Percentiles rank a stretch among this genome's conserved stretches.
Evolutionary conservation across 176 grass and related monocot species (phyloP).

Genomic region (Phoenix roebelenii): DNA sequence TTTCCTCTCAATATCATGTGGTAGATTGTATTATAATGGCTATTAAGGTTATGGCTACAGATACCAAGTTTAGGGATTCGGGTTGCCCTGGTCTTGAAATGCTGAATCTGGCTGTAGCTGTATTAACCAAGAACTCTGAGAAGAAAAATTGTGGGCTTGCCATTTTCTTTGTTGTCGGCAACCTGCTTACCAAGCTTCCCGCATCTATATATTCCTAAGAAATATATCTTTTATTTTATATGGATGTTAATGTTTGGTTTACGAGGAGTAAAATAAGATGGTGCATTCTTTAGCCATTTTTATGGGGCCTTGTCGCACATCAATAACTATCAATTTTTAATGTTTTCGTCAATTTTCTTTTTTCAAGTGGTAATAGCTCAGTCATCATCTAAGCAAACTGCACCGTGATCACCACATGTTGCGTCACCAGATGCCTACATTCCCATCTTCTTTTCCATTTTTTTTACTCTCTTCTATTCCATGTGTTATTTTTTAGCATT

Average conservation of each 20-base stretch:
- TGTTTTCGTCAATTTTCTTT: constrained; percentile 16
- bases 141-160: constrained; percentile 34
- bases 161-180: not conserved
- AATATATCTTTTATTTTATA: not conserved
- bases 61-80: constrained; percentile 27
- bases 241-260: not conserved
- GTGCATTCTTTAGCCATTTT: constrained; percentile 42
- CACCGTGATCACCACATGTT: constrained; percentile 19
- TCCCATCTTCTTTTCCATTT: too few species aligned
- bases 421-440: constrained; percentile 26
- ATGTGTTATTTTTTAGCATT: too few species aligned
- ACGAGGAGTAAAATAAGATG: constrained; percentile 30
- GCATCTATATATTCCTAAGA: constrained; percentile 10
- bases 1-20: too few species aligned
- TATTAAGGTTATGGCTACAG: constrained; percentile 14
- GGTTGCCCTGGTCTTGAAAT: constrained; percentile 20
- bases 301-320: constrained; percentile 54
- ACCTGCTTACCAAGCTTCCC: constrained; percentile 34
- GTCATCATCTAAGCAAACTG: constrained; percentile 27
- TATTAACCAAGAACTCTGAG: constrained; percentile 5
- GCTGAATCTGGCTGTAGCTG: constrained; percentile 25
- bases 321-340: constrained; percentile 14
- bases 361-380: not conserved
- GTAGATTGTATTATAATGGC: too few species aligned
- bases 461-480: too few species aligned